These are phyloP conservation scores for Parafenestella ontariensis DNA, from an alignment of 2,329 filamentous ascomycete genomes.

Conservation along the genomic window DNA sequence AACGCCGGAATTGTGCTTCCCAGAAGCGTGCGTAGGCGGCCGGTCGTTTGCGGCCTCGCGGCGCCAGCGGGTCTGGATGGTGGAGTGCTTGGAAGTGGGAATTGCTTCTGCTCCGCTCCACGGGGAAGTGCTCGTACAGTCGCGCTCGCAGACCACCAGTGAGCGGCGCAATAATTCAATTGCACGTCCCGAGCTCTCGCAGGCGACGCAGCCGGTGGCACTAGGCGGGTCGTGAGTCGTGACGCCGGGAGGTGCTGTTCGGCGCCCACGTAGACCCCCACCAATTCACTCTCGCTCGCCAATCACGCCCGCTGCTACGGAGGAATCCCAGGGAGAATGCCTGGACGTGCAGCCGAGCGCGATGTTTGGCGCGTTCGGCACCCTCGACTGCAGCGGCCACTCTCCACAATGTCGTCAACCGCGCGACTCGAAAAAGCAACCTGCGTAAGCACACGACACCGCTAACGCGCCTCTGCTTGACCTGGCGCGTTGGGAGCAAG, in stretches of 20 bases:
- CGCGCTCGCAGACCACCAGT: constrained; percentile 17
- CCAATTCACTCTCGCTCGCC: constrained; percentile 10
- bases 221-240: constrained; percentile 27
- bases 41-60: constrained; percentile 2
- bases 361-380: constrained; percentile 8
- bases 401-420: constrained; percentile 20
- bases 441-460: constrained; percentile 15
- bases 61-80: constrained; percentile 5
- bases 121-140: constrained; percentile 22
- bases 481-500: too few species aligned
- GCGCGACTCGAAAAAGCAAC: constrained; percentile 14
- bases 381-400: constrained; percentile 7
- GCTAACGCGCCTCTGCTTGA: neutral
- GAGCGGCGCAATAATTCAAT: constrained; percentile 33
- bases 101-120: constrained; percentile 16
- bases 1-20: neutral
- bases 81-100: constrained; percentile 12
- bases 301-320: constrained; percentile 18
- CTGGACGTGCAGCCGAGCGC: constrained; percentile 18
- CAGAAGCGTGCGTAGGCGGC: neutral
- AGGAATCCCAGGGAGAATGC: constrained; percentile 15
- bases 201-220: constrained; percentile 32
- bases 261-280: constrained; percentile 33
- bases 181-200: constrained; percentile 28
- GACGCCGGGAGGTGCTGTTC: constrained; percentile 18